phyloP scores from a whole-genome alignment of 176 grass and related monocot species.

The Paspalum vaginatum region DNA sequence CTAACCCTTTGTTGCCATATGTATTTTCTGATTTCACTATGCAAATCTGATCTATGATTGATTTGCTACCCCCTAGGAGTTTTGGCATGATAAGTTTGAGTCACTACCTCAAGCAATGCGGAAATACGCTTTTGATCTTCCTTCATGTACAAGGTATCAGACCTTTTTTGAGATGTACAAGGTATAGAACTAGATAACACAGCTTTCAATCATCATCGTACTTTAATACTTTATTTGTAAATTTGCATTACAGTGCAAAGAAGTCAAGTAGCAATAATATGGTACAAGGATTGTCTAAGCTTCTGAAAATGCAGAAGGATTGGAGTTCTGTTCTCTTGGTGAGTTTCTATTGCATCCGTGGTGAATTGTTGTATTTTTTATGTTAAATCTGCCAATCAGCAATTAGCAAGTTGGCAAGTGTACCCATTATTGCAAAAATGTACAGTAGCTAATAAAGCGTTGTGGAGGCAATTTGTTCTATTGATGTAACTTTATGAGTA shows the following conservation, averaged over 20 bases:
- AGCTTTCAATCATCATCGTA: conserved; percentile 29
- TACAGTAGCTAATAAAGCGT: background rate
- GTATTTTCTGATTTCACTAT: conserved; percentile 16
- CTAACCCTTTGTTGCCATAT: background rate
- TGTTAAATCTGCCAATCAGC: conserved; percentile 9
- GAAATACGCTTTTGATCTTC: conserved; percentile 58
- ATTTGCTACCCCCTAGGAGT: conserved; percentile 43
- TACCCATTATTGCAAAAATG: conserved; percentile 10
- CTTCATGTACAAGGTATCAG: conserved; percentile 72
- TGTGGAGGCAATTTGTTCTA: conserved; percentile 2
- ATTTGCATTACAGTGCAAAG: conserved; percentile 49
- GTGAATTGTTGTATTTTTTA: conserved; percentile 1
- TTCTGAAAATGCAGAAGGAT: conserved; percentile 60
- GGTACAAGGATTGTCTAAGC: conserved; percentile 50
- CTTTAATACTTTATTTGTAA: conserved; percentile 19
- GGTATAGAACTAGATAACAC: conserved; percentile 36
- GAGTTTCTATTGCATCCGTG: conserved; percentile 17
- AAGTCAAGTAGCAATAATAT: conserved; percentile 45
- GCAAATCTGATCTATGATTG: background rate
- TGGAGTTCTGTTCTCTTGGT: conserved; percentile 83
- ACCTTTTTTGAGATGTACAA: background rate
- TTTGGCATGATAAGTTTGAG: conserved; percentile 58
- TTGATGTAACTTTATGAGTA: background rate
- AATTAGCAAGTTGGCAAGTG: background rate
- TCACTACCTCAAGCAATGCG: conserved; percentile 50